These are phyloP conservation scores for Epichloe sp. DNA, from an alignment of 2,329 filamentous ascomycete species.

Conservation along the genomic window DNA sequence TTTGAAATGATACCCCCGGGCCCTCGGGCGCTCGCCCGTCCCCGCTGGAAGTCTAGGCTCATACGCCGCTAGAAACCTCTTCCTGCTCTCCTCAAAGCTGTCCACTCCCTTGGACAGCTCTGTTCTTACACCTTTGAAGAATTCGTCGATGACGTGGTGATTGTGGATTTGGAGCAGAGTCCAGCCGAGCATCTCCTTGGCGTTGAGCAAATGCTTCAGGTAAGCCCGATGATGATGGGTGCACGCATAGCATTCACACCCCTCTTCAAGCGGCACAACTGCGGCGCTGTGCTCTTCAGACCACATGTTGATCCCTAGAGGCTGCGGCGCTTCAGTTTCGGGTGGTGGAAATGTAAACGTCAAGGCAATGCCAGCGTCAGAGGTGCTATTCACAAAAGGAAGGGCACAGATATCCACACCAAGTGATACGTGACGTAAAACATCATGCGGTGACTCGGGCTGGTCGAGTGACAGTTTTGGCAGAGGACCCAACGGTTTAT, in stretches of 20 bases:
- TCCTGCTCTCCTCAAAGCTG: slow-evolving; percentile 42
- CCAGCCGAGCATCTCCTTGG: slow-evolving; percentile 97
- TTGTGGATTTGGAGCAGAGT: slow-evolving; percentile 88
- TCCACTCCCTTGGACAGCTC: slow-evolving; percentile 44
- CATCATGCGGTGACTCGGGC: slow-evolving; percentile 57
- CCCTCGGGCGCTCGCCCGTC: slow-evolving; percentile 64
- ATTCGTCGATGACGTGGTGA: slow-evolving; percentile 54
- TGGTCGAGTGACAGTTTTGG: slow-evolving; percentile 64
- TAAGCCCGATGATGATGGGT: slow-evolving; percentile 74
- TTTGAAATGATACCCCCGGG: slow-evolving; percentile 74
- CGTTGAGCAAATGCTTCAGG: slow-evolving; percentile 71
- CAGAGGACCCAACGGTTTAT: slow-evolving; percentile 42
- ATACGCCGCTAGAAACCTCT: slow-evolving; percentile 41
- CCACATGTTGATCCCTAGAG: slow-evolving; percentile 75
- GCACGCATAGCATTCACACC: slow-evolving; percentile 75
- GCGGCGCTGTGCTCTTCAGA: slow-evolving; percentile 45
- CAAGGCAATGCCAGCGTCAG: slow-evolving; percentile 76
- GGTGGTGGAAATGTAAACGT: slow-evolving; percentile 58
- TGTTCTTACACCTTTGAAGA: slow-evolving; percentile 58
- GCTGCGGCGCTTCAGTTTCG: slow-evolving; percentile 12
- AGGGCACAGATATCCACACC: slow-evolving; percentile 72
- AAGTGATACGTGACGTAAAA: slow-evolving; percentile 61
- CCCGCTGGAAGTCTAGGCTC: slow-evolving; percentile 58
- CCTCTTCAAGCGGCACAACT: slow-evolving; percentile 44
- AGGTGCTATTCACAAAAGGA: slow-evolving; percentile 59